phyloP scores from a whole-genome alignment of 2,329 filamentous ascomycete genomes.

The Zymoseptoria passerinii region DNA sequence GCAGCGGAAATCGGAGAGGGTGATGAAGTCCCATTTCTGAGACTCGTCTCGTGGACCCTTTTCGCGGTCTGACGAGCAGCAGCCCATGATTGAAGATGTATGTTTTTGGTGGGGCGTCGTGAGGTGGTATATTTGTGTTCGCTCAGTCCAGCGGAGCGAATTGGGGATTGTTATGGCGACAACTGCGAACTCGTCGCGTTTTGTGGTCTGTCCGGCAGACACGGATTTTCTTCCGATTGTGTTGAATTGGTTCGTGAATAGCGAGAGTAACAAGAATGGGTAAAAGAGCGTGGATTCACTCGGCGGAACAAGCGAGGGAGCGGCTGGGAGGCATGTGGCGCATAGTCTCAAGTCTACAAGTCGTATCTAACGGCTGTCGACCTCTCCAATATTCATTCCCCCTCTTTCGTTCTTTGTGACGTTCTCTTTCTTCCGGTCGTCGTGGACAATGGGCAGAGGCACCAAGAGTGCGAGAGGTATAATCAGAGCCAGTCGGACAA shows the following conservation, averaged over 20 bases:
- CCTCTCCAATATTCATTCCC: not conserved
- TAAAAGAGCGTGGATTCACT: conserved; percentile 8
- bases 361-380: not conserved
- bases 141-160: conserved; percentile 13
- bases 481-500: not conserved
- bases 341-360: conserved; percentile 3
- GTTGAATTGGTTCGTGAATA: conserved; percentile 1
- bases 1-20: conserved; percentile 69
- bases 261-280: not conserved
- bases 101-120: not conserved
- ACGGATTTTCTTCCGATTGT: conserved; percentile 5
- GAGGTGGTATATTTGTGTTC: not conserved
- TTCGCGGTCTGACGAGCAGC: conserved; percentile 27
- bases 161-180: not conserved
- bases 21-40: conserved; percentile 79
- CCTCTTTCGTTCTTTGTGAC: not conserved
- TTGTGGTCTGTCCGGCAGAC: conserved; percentile 17
- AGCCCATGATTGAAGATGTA: conserved; percentile 25
- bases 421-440: not conserved
- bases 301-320: conserved; percentile 3
- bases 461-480: not conserved
- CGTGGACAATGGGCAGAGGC: not conserved
- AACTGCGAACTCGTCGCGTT: conserved; percentile 1
- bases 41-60: conserved; percentile 36
- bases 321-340: conserved; percentile 11